Percentiles rank a stretch among this genome's conserved stretches.
phyloP scores from a whole-genome alignment of 2,329 filamentous ascomycete species.

The Sphaerulina vaccinii region DNA sequence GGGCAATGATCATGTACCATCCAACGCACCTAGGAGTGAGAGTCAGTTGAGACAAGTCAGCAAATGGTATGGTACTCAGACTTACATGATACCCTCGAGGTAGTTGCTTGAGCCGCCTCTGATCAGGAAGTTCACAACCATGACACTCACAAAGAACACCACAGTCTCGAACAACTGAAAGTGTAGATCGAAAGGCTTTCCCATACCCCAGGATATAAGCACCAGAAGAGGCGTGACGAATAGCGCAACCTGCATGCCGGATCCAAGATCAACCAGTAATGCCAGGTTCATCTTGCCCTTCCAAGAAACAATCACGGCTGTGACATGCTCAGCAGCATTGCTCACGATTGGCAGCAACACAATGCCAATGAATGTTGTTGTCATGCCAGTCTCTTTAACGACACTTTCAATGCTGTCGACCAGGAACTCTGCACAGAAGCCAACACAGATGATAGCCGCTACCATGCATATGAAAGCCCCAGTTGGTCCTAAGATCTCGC shows the following conservation, averaged over 20 bases:
- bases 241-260: constrained; percentile 55
- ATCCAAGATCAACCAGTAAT: constrained; percentile 55
- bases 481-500: constrained; percentile 45
- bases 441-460: constrained; percentile 48
- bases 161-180: constrained; percentile 89
- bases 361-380: constrained; percentile 57
- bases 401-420: constrained; percentile 55
- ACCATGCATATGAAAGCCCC: constrained; percentile 47
- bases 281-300: constrained; percentile 59
- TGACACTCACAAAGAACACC: constrained; percentile 75
- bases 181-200: constrained; percentile 63
- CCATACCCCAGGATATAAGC: constrained; percentile 56
- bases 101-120: constrained; percentile 83
- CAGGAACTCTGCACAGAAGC: constrained; percentile 53
- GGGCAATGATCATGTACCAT: constrained; percentile 58
- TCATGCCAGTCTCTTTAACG: constrained; percentile 51
- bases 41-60: background rate
- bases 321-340: constrained; percentile 57
- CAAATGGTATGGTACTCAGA: background rate
- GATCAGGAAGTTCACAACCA: constrained; percentile 85
- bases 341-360: constrained; percentile 57
- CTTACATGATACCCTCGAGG: constrained; percentile 67
- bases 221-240: constrained; percentile 59
- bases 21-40: constrained; percentile 38
- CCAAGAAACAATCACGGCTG: constrained; percentile 54